phyloP scores from a whole-genome alignment of 2,329 filamentous ascomycete genomes.

The Diplodia seriata region DNA sequence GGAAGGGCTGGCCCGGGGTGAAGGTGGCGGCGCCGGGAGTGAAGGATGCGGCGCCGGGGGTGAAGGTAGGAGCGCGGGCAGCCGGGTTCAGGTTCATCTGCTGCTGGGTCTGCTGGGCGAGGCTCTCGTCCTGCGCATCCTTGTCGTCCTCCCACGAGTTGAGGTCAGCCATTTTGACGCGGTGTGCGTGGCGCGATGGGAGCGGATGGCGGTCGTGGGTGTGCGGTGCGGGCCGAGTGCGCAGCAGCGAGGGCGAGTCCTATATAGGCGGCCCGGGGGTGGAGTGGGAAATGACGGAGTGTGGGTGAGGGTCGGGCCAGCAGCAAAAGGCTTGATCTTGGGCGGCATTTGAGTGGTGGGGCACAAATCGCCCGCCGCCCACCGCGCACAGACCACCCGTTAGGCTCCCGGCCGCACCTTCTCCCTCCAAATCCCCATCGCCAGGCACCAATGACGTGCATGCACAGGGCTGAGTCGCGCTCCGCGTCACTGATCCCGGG shows the following conservation, averaged over 20 bases:
- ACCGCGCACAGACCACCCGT: slow-evolving; percentile 2
- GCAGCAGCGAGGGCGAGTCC: slow-evolving; percentile 7
- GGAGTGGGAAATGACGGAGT: background rate
- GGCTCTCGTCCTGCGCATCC: slow-evolving; percentile 76
- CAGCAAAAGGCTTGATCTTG: slow-evolving; percentile 27
- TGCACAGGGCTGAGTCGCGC: slow-evolving; percentile 3
- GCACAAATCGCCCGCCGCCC: slow-evolving; percentile 17
- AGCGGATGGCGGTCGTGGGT: background rate
- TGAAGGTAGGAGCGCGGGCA: slow-evolving; percentile 70
- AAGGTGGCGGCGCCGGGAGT: slow-evolving; percentile 74
- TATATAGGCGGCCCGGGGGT: slow-evolving; percentile 14
- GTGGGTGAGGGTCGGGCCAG: background rate
- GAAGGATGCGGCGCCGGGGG: slow-evolving; percentile 73
- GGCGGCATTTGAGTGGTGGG: slow-evolving; percentile 29
- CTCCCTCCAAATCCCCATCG: slow-evolving; percentile 2
- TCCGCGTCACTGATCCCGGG: background rate
- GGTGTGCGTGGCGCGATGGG: slow-evolving; percentile 24
- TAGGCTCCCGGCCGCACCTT: background rate
- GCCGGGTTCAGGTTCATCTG: slow-evolving; percentile 73
- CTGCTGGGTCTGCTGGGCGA: slow-evolving; percentile 77
- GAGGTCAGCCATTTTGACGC: slow-evolving; percentile 77
- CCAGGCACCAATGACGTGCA: slow-evolving; percentile 30
- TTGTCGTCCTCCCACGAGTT: slow-evolving; percentile 93
- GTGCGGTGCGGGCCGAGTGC: background rate
- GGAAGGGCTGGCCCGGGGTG: slow-evolving; percentile 74